Percentiles rank a stretch among this genome's conserved stretches.
These are phyloP conservation scores for Aureobasidium sp. DNA, from an alignment of 2,329 filamentous ascomycete species.

Conservation along the genomic window DNA sequence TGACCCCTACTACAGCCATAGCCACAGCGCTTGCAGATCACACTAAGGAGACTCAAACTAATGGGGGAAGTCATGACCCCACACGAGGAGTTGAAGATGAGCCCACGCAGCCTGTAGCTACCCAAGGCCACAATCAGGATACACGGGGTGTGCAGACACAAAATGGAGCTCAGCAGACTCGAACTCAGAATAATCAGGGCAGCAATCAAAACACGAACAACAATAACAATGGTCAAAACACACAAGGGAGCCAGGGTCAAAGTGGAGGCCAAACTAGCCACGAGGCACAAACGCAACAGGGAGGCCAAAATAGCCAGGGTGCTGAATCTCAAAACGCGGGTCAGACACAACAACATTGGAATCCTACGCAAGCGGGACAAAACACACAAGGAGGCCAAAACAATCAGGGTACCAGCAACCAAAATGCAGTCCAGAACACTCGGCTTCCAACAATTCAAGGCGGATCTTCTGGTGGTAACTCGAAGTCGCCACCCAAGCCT, in stretches of 20 bases:
- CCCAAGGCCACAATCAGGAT: not conserved
- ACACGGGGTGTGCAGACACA: not conserved
- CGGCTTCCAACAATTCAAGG: not conserved
- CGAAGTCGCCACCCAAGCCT: not conserved
- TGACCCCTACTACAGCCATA: conserved; percentile 17
- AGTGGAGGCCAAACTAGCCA: not conserved
- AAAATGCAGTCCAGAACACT: not conserved
- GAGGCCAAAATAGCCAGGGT: not conserved
- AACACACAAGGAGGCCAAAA: not conserved
- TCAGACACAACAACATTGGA: not conserved
- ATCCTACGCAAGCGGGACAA: not conserved
- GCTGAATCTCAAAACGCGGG: not conserved
- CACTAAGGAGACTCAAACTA: not conserved
- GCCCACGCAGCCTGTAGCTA: not conserved
- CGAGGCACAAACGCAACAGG: no score
- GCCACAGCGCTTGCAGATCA: conserved; percentile 19
- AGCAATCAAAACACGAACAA: no score
- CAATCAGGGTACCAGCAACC: not conserved
- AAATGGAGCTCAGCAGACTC: not conserved
- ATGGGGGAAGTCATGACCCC: not conserved
- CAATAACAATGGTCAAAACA: not conserved
- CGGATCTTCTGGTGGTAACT: not conserved
- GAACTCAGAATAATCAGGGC: not conserved
- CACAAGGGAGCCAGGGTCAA: not conserved
- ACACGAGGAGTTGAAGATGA: not conserved